Evolutionary conservation across 257 asterid genomes (phyloP).

Genomic region (Solanum lycopersicoides): DNA sequence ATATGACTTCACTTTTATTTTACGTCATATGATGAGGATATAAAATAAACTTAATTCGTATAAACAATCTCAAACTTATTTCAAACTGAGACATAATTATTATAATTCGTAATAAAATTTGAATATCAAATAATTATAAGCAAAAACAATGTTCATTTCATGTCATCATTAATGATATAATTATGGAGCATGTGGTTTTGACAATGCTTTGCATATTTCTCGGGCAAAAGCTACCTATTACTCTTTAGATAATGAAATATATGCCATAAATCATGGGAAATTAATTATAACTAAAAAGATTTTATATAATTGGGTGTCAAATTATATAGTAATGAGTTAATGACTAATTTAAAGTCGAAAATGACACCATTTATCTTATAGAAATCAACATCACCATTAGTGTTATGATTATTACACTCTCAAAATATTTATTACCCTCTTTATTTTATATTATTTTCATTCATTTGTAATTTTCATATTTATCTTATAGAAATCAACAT

Average conservation of each 20-base stretch:
- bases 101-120: background rate
- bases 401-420: too few relatives aligned
- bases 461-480: too few relatives aligned
- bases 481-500: background rate
- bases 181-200: background rate
- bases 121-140: background rate
- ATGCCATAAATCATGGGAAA: background rate
- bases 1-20: background rate
- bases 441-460: too few relatives aligned
- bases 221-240: background rate
- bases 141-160: background rate
- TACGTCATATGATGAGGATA: background rate
- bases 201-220: background rate
- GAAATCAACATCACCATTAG: too few relatives aligned
- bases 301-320: background rate
- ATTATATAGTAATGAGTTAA: background rate
- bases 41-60: background rate
- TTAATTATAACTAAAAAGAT: background rate
- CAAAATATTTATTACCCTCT: too few relatives aligned
- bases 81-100: background rate
- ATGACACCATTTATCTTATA: background rate
- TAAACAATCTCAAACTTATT: background rate
- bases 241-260: background rate
- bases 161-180: background rate
- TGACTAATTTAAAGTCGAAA: background rate